These are phyloP conservation scores for Phaffia rhodozyma DNA, from an alignment of 1,284 basidiomycete species.

Conservation along the genomic window DNA sequence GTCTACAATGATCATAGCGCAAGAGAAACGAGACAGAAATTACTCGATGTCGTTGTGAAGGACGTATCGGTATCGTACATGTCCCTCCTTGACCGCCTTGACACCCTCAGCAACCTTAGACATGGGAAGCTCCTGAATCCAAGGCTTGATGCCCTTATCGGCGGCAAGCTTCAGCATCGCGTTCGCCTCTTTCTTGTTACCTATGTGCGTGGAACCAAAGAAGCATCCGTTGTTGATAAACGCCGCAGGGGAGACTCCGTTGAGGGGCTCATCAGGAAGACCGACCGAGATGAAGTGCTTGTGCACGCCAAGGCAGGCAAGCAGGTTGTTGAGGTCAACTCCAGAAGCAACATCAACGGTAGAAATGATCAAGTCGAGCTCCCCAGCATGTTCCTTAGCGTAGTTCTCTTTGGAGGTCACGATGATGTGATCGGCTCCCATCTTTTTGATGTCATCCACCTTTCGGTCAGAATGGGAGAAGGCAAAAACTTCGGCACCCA, in stretches of 20 bases:
- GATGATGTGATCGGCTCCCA: slow-evolving; percentile 45
- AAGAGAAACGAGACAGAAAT: too few relatives aligned
- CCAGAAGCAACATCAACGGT: slow-evolving; percentile 35
- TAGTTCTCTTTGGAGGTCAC: slow-evolving; percentile 37
- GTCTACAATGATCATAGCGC: too few relatives aligned
- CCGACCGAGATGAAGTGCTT: slow-evolving; percentile 45
- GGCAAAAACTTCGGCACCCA: slow-evolving; percentile 51
- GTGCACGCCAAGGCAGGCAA: slow-evolving; percentile 44
- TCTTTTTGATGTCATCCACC: slow-evolving; percentile 50
- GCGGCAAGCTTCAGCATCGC: slow-evolving; percentile 50
- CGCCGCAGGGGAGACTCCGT: slow-evolving; percentile 30
- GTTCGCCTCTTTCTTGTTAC: slow-evolving; percentile 49
- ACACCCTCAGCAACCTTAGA: slow-evolving; percentile 46
- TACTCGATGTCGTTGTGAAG: neutral
- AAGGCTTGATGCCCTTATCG: slow-evolving; percentile 44
- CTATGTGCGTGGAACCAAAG: slow-evolving; percentile 45
- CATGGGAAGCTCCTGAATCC: slow-evolving; percentile 48
- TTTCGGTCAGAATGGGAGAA: slow-evolving; percentile 55
- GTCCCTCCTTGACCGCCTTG: slow-evolving; percentile 44
- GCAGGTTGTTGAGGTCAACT: slow-evolving; percentile 38
- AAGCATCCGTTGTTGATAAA: slow-evolving; percentile 35
- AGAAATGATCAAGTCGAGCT: slow-evolving; percentile 53
- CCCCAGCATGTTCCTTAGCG: slow-evolving; percentile 37
- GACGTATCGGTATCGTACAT: slow-evolving; percentile 41
- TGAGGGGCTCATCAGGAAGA: slow-evolving; percentile 36